Base-by-base conservation (phyloP, 1,139 yeast genomes). In the Martiniozyma asiatica region DNA sequence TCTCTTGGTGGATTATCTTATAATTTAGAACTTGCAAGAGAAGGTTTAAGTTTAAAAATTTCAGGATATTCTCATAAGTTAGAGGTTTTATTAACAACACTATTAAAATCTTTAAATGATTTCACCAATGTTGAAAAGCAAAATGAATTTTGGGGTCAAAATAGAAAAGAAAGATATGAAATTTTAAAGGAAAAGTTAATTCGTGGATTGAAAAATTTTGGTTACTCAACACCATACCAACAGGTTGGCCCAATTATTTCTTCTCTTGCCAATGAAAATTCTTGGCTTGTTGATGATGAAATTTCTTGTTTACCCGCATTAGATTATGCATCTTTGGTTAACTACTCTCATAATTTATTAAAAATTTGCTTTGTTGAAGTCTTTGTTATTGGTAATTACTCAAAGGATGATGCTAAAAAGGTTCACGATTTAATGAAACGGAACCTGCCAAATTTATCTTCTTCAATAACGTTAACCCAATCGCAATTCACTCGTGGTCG, bases 21-120 rank as follows among this genome's bases (percentile, higher is more conserved):
- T 37, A 57, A 63, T 4, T 62, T 87, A 25, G 55, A 63, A 24
- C 59, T 70, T 31, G 69, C 78, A 39, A 66, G 78, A 39, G 85
- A 78, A 42, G 94, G 95, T 1, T 49, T 85, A 27, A 67, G 69
- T 24, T 50, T 89, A 24, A 68, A 69, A 29, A 62, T 84, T 13
- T 61, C 65, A 26, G 98, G 98, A 2, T 89, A 79, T 54, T 82
- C 80, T 44, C 89, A 89, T 53, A 87, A 87, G 48, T 58, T 85
- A 27, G 63, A 69, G 8, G 66, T 66, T 7, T 61, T 87, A 30
- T 55, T 84, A 24, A 67, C 67, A 28, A 66, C 72, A 35, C 71
- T 85, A 11, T 52, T 84, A 30, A 56, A 59, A 11, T 68, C 68
- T 15, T 47, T 85, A 28, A 53, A 58, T 14, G 50, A 49, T 7